phyloP scores from a whole-genome alignment of 2,329 filamentous ascomycete genomes.

The Phialocephala subalpina region DNA sequence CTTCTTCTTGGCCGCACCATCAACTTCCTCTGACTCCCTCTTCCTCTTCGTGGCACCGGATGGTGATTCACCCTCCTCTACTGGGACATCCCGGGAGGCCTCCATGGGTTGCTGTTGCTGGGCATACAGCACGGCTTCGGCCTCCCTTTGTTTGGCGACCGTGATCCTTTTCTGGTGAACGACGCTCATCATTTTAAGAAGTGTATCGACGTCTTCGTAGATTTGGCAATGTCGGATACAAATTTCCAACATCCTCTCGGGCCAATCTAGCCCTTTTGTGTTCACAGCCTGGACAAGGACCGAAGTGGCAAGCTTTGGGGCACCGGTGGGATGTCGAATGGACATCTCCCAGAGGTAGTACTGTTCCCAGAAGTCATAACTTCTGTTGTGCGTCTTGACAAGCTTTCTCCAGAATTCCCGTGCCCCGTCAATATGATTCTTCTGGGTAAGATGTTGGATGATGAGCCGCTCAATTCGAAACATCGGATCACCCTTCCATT shows the following conservation, averaged over 20 bases:
- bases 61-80: conserved; percentile 41
- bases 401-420: conserved; percentile 80
- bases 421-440: conserved; percentile 78
- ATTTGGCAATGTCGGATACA: conserved; percentile 87
- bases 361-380: conserved; percentile 91
- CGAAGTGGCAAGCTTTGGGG: conserved; percentile 77
- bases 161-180: conserved; percentile 73
- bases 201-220: conserved; percentile 80
- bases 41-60: conserved; percentile 71
- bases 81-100: conserved; percentile 40
- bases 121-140: conserved; percentile 66
- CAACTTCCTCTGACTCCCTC: conserved; percentile 64
- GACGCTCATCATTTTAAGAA: conserved; percentile 77
- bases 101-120: conserved; percentile 38
- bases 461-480: conserved; percentile 92
- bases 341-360: conserved; percentile 92
- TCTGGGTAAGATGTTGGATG: conserved; percentile 90
- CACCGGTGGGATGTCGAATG: conserved; percentile 48
- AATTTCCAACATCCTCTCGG: conserved; percentile 77
- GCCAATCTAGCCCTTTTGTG: conserved; percentile 73
- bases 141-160: conserved; percentile 69
- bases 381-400: conserved; percentile 72
- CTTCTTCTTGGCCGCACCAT: conserved; percentile 71
- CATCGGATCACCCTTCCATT: conserved; percentile 85
- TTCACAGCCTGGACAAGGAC: conserved; percentile 77